Base-by-base conservation (phyloP, 371 early-diverging fungal species). In the Actinomucor elegans region DNA sequence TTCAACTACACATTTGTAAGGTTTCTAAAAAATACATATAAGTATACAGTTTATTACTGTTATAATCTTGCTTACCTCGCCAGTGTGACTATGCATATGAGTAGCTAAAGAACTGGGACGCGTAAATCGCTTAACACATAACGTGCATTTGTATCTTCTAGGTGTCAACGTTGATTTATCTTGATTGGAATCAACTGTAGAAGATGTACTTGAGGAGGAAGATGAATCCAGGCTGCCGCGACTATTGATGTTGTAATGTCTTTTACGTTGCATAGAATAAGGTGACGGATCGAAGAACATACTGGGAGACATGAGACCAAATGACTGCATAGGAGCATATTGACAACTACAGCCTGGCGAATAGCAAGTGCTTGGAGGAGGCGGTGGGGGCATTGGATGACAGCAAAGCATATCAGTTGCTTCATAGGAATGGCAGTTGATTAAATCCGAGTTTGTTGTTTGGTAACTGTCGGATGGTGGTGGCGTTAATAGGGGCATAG, bases 31-130 rank as follows among this genome's bases (percentile, higher is more conserved):
- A 24, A 15, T 15, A 28, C 4, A 49, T 5, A 5, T 38, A 8
- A 24, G 15, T 46, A 21, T 14, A 26, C 5, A 10, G 5, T 12
- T 42, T 20, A 26, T 26, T 26, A 6, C 12, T 7, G 14, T 26
- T 5, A 3, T 28, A 46, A n/a, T 7, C 26, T 33, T 17, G n/a
- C 34, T 49, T 62, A 62, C 62, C 52, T 60, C 64, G 26, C 67
- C 67, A 26, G 67, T 67, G 35, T 67, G 67, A 17, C 67, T 67
- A 36, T 61, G 58, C 59, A 58, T 67, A 51, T 67, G 67, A 10
- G 67, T 67, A 7, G 59, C 51, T 37, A 67, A 47, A 12, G 67
- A 67, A 20, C 67, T 67, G 2, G 67, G 67, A 11, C 67, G 49
- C 21, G 67, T 67, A 42, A 67, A 67, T 21, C 64, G 48, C 40